phyloP scores from a whole-genome alignment of 495 filamentous ascomycete genomes.

The Choiromyces venosus region DNA sequence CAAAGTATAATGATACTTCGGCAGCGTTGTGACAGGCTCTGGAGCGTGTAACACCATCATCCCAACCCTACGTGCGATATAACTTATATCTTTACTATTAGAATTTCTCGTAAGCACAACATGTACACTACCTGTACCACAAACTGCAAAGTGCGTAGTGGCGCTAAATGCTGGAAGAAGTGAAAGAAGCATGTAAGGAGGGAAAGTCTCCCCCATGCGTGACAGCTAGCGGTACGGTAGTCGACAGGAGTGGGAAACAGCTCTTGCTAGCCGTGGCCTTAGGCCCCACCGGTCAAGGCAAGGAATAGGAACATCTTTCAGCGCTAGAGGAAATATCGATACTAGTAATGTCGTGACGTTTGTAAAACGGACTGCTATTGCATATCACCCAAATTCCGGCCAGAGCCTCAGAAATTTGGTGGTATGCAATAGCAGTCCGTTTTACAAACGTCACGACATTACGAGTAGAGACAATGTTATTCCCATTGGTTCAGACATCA shows the following conservation, averaged over 20 bases:
- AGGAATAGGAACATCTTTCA: not conserved
- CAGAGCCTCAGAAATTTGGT: too few species aligned
- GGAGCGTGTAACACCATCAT: not conserved
- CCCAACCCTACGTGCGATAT: not conserved
- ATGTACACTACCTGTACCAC: not conserved
- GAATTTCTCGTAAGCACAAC: not conserved
- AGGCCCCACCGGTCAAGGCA: not conserved
- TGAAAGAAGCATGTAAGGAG: not conserved
- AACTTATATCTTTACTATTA: not conserved
- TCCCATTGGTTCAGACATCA: not conserved
- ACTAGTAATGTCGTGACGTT: too few species aligned
- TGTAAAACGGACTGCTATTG: too few species aligned
- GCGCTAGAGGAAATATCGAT: not conserved
- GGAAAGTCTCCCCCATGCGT: not conserved
- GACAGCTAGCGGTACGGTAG: not conserved
- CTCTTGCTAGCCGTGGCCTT: not conserved
- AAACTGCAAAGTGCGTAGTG: not conserved
- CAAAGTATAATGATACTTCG: not conserved
- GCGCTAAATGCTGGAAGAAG: not conserved
- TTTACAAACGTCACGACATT: too few species aligned
- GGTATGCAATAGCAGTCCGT: too few species aligned
- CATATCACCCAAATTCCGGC: too few species aligned
- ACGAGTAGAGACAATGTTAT: not conserved
- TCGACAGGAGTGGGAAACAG: not conserved
- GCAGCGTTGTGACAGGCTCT: not conserved